Percentiles rank a stretch among this genome's conserved stretches.
These are phyloP conservation scores for Picochlorum costavermella DNA, from an alignment of 139 green algal species.

Conservation along the genomic window DNA sequence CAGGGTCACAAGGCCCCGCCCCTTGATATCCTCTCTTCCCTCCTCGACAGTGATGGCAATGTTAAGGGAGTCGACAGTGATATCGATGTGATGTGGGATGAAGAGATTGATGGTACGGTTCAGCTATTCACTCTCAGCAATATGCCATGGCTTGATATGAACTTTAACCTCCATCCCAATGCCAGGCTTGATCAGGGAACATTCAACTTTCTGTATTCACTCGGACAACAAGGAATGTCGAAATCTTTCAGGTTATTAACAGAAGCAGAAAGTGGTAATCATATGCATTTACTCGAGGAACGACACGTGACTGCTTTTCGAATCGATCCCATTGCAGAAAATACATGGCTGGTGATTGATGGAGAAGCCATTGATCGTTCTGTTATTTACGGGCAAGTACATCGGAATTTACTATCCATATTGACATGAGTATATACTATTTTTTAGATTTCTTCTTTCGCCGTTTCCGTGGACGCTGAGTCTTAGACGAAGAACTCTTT, in stretches of 20 bases:
- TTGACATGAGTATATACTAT: not conserved
- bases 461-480: not conserved
- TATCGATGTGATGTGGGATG: slow-evolving; percentile 18
- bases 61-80: not conserved
- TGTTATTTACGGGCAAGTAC: slow-evolving; percentile 32
- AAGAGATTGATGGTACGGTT: not conserved
- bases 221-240: not conserved
- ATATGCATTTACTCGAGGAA: slow-evolving; percentile 22
- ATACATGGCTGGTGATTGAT: slow-evolving; percentile 42
- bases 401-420: slow-evolving; percentile 26
- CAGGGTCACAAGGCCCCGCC: not conserved
- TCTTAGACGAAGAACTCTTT: not conserved
- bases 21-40: not conserved
- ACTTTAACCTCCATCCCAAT: slow-evolving; percentile 31
- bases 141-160: slow-evolving; percentile 40
- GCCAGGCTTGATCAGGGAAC: slow-evolving; percentile 11
- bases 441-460: slow-evolving; percentile 5
- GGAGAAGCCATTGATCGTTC: slow-evolving; percentile 30
- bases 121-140: slow-evolving; percentile 40
- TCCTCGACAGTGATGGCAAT: not conserved
- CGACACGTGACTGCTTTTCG: slow-evolving; percentile 7
- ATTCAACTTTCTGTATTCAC: slow-evolving; percentile 26
- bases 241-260: slow-evolving; percentile 23
- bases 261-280: slow-evolving; percentile 19
- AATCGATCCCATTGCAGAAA: slow-evolving; percentile 19